Evolutionary conservation across 345 rosid species (phyloP).

Genomic region (sweet orange (Citrus sinensis)): DNA sequence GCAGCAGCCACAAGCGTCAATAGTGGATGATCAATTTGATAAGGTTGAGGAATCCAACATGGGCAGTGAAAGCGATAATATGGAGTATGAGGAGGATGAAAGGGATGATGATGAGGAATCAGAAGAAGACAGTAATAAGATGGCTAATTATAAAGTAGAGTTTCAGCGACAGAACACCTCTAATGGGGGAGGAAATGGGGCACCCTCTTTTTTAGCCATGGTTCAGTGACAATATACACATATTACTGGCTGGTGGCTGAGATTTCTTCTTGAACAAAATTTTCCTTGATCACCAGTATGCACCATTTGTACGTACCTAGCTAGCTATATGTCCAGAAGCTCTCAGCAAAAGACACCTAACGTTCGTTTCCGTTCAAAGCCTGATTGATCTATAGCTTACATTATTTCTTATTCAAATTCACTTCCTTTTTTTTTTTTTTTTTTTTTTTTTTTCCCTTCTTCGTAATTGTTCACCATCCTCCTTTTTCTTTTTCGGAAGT

Average conservation of each 20-base stretch:
- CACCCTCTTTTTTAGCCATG: constrained; percentile 58
- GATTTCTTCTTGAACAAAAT: not conserved
- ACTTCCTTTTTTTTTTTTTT: constrained; percentile 1
- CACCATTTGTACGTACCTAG: constrained; percentile 34
- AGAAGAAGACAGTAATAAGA: constrained; percentile 51
- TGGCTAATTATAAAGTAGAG: constrained; percentile 48
- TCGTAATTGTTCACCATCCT: constrained; percentile 10
- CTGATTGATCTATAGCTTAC: constrained; percentile 6
- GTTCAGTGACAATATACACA: constrained; percentile 25
- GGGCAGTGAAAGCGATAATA: constrained; percentile 28
- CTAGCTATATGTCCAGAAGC: constrained; percentile 35
- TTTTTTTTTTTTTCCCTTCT: not conserved
- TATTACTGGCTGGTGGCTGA: not conserved
- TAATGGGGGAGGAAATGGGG: constrained; percentile 57
- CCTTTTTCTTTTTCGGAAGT: not conserved
- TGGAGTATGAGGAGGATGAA: constrained; percentile 28
- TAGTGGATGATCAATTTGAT: constrained; percentile 40
- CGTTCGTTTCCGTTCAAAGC: constrained; percentile 20
- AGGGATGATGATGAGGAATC: constrained; percentile 40
- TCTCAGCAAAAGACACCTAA: constrained; percentile 24
- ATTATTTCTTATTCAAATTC: constrained; percentile 16
- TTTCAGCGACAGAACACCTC: constrained; percentile 44
- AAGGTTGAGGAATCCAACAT: constrained; percentile 34
- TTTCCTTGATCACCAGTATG: constrained; percentile 8
- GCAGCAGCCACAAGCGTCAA: constrained; percentile 18